A percentile compares a stretch with the other conserved stretches of the same genome.
These are phyloP conservation scores for Corylus americana DNA, from an alignment of 306 rosid species.

Conservation along the genomic window DNA sequence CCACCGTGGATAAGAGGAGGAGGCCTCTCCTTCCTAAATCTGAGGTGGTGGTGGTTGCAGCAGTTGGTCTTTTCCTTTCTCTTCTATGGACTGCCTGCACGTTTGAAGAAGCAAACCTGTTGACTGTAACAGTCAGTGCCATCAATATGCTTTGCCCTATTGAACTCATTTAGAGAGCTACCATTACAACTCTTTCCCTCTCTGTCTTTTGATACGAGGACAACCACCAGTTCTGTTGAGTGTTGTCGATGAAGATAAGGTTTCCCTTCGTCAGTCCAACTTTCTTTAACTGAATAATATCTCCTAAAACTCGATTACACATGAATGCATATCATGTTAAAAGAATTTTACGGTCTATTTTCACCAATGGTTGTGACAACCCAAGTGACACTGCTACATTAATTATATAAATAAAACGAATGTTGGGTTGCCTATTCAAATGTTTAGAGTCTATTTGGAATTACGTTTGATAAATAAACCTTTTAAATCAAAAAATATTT, in stretches of 20 bases:
- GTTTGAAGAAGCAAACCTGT: slow-evolving; percentile 77
- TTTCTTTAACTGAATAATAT: not conserved
- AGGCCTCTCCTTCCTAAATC: slow-evolving; percentile 62
- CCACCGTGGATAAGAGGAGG: slow-evolving; percentile 52
- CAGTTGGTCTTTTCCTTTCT: slow-evolving; percentile 23
- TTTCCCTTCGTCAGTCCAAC: slow-evolving; percentile 1
- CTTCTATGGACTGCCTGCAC: slow-evolving; percentile 63
- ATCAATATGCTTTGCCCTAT: slow-evolving; percentile 72
- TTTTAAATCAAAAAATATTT: too few species aligned
- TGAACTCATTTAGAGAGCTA: slow-evolving; percentile 56
- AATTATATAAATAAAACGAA: too few species aligned
- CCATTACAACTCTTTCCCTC: slow-evolving; percentile 8
- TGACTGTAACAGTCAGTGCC: slow-evolving; percentile 78
- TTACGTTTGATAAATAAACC: too few species aligned
- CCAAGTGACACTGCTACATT: too few species aligned
- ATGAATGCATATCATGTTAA: not conserved
- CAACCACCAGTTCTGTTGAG: slow-evolving; percentile 44
- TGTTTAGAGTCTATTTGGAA: too few species aligned
- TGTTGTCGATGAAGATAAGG: slow-evolving; percentile 33
- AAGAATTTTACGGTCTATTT: too few species aligned
- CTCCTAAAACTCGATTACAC: not conserved
- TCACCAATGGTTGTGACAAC: too few species aligned
- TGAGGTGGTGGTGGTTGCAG: slow-evolving; percentile 13
- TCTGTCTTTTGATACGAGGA: not conserved
- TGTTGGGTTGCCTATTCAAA: too few species aligned